A percentile compares a stretch with the other conserved stretches of the same genome.
These are phyloP conservation scores for Venturia oleaginea DNA, from an alignment of 2,329 filamentous ascomycete genomes.

Conservation along the genomic window DNA sequence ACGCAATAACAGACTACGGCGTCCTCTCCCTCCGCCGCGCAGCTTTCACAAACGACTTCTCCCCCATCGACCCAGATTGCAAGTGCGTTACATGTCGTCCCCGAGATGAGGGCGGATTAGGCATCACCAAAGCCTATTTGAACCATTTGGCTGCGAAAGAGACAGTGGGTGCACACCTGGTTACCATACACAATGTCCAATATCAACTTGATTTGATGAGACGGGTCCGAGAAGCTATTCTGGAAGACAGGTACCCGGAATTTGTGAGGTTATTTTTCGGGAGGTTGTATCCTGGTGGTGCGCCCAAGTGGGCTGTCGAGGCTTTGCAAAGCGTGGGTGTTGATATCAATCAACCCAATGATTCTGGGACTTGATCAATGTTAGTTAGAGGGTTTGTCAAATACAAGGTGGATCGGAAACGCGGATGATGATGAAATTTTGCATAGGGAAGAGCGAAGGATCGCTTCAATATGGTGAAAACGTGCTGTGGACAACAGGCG, in stretches of 20 bases:
- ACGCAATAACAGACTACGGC: conserved; percentile 74
- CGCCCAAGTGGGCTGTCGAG: conserved; percentile 75
- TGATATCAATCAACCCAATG: too few species aligned
- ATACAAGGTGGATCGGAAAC: too few species aligned
- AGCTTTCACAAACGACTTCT: conserved; percentile 68
- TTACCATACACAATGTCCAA: conserved; percentile 94
- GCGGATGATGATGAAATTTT: too few species aligned
- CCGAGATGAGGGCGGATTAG: conserved; percentile 54
- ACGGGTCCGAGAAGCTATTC: conserved; percentile 62
- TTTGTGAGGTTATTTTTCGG: conserved; percentile 74
- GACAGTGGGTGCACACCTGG: conserved; percentile 75
- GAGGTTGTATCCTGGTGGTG: conserved; percentile 51
- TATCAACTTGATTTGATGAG: conserved; percentile 83
- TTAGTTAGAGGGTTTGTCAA: too few species aligned
- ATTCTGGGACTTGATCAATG: too few species aligned
- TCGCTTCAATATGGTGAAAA: too few species aligned
- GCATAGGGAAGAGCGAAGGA: too few species aligned
- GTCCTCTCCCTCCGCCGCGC: conserved; percentile 78
- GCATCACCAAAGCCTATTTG: conserved; percentile 79
- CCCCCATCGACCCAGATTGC: conserved; percentile 74
- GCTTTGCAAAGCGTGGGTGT: conserved; percentile 74
- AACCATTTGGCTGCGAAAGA: conserved; percentile 91
- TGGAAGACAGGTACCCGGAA: conserved; percentile 69
- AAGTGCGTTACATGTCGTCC: conserved; percentile 68
- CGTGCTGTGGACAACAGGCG: too few species aligned